Percentiles rank a stretch among this genome's conserved stretches.
phyloP scores from a whole-genome alignment of 2,329 filamentous ascomycete species.

The Scytalidium sp. region DNA sequence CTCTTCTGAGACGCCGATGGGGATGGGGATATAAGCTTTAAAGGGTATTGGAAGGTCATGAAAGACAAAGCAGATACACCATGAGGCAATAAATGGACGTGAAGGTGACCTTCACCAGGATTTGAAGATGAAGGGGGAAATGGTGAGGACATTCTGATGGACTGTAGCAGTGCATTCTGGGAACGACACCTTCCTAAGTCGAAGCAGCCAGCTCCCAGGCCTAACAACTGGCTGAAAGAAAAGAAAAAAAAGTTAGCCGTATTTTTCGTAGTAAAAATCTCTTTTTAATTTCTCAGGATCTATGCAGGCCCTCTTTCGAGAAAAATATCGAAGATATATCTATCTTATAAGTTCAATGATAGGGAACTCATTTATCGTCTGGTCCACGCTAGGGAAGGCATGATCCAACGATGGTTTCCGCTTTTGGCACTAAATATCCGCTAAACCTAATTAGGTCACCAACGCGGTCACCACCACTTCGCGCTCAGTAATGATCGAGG shows the following conservation, averaged over 20 bases:
- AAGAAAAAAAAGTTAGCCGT: too few relatives aligned
- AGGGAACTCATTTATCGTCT: too few relatives aligned
- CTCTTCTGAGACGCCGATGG: slow-evolving; percentile 62
- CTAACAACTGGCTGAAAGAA: too few relatives aligned
- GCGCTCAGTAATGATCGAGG: slow-evolving; percentile 30
- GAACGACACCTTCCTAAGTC: not conserved
- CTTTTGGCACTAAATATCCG: too few relatives aligned
- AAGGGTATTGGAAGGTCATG: slow-evolving; percentile 86
- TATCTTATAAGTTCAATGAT: too few relatives aligned
- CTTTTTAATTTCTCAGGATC: too few relatives aligned
- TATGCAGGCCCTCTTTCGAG: too few relatives aligned
- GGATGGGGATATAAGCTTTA: slow-evolving; percentile 86
- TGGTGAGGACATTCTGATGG: slow-evolving; percentile 21
- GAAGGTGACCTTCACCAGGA: slow-evolving; percentile 75
- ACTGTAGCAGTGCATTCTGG: not conserved
- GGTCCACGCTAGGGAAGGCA: too few relatives aligned
- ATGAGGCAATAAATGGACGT: slow-evolving; percentile 70
- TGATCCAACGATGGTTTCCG: too few relatives aligned
- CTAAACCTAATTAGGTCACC: not conserved
- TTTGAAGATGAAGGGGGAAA: slow-evolving; percentile 64
- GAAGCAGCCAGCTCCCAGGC: too few relatives aligned
- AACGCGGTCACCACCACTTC: not conserved
- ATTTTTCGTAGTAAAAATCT: too few relatives aligned
- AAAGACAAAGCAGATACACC: slow-evolving; percentile 67
- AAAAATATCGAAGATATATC: too few relatives aligned